phyloP scores from a whole-genome alignment of 1,284 basidiomycete genomes.

The Sanguinoderma infundibulare region DNA sequence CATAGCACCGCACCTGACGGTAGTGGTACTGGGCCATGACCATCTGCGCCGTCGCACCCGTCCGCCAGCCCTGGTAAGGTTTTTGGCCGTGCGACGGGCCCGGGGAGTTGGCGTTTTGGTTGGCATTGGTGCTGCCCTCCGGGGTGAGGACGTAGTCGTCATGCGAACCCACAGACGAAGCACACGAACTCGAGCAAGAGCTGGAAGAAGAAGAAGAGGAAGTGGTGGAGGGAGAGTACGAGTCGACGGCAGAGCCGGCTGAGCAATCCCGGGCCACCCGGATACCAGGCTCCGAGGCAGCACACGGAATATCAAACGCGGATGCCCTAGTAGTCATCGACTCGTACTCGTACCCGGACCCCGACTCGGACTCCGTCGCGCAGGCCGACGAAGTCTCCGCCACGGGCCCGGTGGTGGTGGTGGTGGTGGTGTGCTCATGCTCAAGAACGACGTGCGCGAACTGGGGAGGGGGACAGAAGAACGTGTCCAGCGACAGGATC shows the following conservation, averaged over 20 bases:
- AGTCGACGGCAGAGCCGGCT: neutral
- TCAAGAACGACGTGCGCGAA: neutral
- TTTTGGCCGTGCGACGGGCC: too few relatives aligned
- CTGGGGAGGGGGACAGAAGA: constrained; percentile 13
- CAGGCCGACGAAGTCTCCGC: neutral
- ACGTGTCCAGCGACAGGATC: constrained; percentile 20
- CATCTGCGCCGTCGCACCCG: neutral
- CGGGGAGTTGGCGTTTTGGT: too few relatives aligned
- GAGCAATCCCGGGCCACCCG: neutral
- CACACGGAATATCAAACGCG: neutral
- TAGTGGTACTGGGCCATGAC: neutral
- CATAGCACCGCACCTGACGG: neutral
- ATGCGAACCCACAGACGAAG: neutral
- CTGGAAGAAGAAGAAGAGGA: neutral
- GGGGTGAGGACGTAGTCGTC: neutral
- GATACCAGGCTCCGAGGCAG: neutral
- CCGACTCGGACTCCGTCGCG: neutral
- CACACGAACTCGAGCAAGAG: neutral
- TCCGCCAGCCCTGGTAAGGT: neutral
- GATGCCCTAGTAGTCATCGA: too few relatives aligned
- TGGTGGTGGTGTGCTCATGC: neutral
- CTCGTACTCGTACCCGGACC: too few relatives aligned
- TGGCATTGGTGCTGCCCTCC: neutral
- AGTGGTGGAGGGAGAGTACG: neutral
- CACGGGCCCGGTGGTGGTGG: neutral